These are phyloP conservation scores for Diaporthe longicolla DNA, from an alignment of 2,329 filamentous ascomycete species.

Conservation along the genomic window DNA sequence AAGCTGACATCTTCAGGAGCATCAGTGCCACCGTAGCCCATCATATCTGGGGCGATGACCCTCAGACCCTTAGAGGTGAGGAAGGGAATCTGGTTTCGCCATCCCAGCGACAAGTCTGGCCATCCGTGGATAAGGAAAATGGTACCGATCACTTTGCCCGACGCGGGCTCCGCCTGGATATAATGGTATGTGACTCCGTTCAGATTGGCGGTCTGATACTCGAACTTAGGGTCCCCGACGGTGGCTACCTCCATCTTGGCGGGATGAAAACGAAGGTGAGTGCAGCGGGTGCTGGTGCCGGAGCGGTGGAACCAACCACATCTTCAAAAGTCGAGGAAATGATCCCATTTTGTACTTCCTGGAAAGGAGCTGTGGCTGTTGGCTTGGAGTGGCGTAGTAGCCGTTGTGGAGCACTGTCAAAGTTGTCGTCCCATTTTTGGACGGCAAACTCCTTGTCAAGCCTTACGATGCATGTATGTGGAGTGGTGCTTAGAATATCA, in stretches of 20 bases:
- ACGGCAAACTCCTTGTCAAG: neutral
- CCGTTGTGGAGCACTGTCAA: neutral
- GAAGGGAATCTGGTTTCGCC: constrained; percentile 89
- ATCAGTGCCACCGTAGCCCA: constrained; percentile 86
- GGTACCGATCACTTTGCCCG: constrained; percentile 48
- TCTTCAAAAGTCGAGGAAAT: neutral
- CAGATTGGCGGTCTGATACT: constrained; percentile 72
- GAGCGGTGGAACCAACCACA: neutral
- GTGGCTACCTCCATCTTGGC: constrained; percentile 3
- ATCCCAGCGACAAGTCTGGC: constrained; percentile 87
- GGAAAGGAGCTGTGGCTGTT: neutral
- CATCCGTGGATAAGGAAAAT: constrained; percentile 76
- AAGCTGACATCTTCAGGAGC: constrained; percentile 72
- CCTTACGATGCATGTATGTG: neutral
- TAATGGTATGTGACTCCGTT: constrained; percentile 80
- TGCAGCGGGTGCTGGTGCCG: constrained; percentile 10
- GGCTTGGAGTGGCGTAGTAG: neutral
- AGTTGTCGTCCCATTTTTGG: constrained; percentile 7
- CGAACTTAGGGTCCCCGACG: constrained; percentile 52
- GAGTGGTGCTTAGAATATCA: neutral
- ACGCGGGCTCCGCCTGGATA: constrained; percentile 65
- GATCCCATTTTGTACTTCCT: neutral
- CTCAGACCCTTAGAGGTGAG: constrained; percentile 80
- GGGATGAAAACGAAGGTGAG: neutral
- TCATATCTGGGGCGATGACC: constrained; percentile 87